A percentile compares a stretch with the other conserved stretches of the same genome.
These are phyloP conservation scores for Ceratocystiopsis sp. DNA, from an alignment of 2,329 filamentous ascomycete genomes.

Conservation along the genomic window DNA sequence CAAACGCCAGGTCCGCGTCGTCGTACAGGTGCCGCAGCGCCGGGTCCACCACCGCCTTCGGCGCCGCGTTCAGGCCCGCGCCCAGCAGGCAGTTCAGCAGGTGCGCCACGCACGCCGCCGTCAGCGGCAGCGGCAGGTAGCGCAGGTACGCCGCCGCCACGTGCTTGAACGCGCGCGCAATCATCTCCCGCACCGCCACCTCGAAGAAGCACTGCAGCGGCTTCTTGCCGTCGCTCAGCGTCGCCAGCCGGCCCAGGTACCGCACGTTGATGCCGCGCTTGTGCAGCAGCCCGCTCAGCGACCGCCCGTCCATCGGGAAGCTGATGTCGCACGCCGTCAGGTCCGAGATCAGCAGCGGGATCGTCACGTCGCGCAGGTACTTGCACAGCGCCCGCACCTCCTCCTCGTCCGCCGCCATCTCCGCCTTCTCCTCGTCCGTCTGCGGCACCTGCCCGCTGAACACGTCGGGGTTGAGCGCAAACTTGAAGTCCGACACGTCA, in stretches of 20 bases:
- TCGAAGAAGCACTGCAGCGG: conserved; percentile 62
- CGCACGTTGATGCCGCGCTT: conserved; percentile 95
- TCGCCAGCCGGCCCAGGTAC: conserved; percentile 76
- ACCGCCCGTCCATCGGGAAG: conserved; percentile 97
- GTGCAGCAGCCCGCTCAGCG: conserved; percentile 73
- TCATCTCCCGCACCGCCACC: conserved; percentile 79
- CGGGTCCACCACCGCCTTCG: conserved; percentile 60
- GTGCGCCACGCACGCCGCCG: conserved; percentile 66
- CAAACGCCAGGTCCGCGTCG: conserved; percentile 68
- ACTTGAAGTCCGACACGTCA: conserved; percentile 73
- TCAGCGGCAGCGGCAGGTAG: conserved; percentile 61
- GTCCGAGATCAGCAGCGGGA: conserved; percentile 75
- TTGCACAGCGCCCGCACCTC: conserved; percentile 73
- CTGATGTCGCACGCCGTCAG: conserved; percentile 84
- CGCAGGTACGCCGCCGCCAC: conserved; percentile 63
- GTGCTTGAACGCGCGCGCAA: conserved; percentile 93
- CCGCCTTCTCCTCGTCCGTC: conserved; percentile 74
- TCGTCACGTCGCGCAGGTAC: conserved; percentile 57
- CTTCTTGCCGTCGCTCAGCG: conserved; percentile 44
- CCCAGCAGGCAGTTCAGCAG: conserved; percentile 89
- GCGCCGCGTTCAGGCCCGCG: conserved; percentile 55
- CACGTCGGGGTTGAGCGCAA: conserved; percentile 84
- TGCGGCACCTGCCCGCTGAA: conserved; percentile 87
- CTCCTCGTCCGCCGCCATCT: conserved; percentile 69
- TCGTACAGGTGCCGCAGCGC: conserved; percentile 59